A percentile compares a stretch with the other conserved stretches of the same genome.
These are phyloP conservation scores for Leptographium procerum DNA, from an alignment of 2,329 filamentous ascomycete species.

Conservation along the genomic window DNA sequence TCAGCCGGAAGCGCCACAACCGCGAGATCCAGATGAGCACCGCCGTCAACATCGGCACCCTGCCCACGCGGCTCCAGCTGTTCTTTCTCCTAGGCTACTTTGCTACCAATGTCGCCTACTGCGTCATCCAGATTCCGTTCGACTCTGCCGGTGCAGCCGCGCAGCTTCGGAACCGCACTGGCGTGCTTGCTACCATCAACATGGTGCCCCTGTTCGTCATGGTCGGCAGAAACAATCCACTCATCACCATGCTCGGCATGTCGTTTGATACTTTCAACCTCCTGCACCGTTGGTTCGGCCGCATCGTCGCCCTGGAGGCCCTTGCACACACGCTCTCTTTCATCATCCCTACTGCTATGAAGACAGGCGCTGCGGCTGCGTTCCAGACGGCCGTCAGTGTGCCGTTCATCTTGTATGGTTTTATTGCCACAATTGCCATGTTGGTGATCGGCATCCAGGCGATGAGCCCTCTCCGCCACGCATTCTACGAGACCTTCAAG, in stretches of 20 bases:
- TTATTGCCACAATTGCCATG: conserved; percentile 50
- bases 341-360: conserved; percentile 29
- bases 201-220: conserved; percentile 67
- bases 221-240: conserved; percentile 66
- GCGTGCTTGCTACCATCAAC: conserved; percentile 60
- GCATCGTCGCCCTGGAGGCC: conserved; percentile 61
- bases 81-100: conserved; percentile 57
- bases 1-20: conserved; percentile 68
- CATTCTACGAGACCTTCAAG: conserved; percentile 71
- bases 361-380: conserved; percentile 36
- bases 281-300: conserved; percentile 69
- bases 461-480: conserved; percentile 59
- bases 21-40: conserved; percentile 51
- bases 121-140: conserved; percentile 54
- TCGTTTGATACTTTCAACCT: conserved; percentile 78
- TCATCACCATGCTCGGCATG: conserved; percentile 60
- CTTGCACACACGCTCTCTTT: conserved; percentile 54
- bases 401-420: conserved; percentile 47
- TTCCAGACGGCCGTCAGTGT: conserved; percentile 24
- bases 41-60: conserved; percentile 52
- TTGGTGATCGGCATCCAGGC: conserved; percentile 56
- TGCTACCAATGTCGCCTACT: conserved; percentile 67
- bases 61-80: conserved; percentile 70
- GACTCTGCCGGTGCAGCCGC: conserved; percentile 30
- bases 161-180: conserved; percentile 56